Evolutionary conservation across 2,329 filamentous ascomycete genomes (phyloP).

Genomic region (Trichoderma afroharzianum): DNA sequence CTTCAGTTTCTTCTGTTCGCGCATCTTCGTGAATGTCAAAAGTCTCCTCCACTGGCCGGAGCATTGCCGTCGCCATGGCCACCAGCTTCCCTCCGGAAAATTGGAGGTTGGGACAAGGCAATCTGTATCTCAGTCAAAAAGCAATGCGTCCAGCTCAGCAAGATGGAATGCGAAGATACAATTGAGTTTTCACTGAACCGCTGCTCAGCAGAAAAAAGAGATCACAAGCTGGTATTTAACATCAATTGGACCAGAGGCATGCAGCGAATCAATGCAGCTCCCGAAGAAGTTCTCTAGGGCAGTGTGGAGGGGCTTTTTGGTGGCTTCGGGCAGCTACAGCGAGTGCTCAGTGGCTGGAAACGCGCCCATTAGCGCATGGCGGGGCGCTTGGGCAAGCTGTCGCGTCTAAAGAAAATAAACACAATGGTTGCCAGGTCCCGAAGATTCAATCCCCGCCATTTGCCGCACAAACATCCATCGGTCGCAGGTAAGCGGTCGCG

Average conservation of each 20-base stretch:
- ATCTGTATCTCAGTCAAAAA: background rate
- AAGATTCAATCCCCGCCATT: constrained; percentile 15
- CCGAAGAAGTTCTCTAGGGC: constrained; percentile 6
- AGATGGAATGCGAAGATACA: background rate
- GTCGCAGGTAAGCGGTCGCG: background rate
- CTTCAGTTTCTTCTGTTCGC: constrained; percentile 47
- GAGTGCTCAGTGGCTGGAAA: constrained; percentile 14
- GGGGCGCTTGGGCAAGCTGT: constrained; percentile 9
- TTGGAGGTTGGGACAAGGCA: background rate
- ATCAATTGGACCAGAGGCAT: background rate
- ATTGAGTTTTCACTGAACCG: background rate
- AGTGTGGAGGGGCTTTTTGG: constrained; percentile 12
- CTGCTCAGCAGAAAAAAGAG: background rate
- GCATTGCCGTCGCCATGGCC: constrained; percentile 12
- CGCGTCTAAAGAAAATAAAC: constrained; percentile 20
- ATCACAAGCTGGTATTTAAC: background rate
- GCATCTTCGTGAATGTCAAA: constrained; percentile 51
- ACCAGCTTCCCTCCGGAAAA: background rate
- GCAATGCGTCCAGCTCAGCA: background rate
- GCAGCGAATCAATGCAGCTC: background rate
- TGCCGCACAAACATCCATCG: background rate
- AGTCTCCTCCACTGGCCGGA: constrained; percentile 32
- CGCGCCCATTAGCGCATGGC: constrained; percentile 1
- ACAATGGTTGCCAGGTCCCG: constrained; percentile 25
- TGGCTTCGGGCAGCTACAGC: constrained; percentile 6